Evolutionary conservation across 2,329 filamentous ascomycete species (phyloP).

Genomic region (Talaromyces sp.): DNA sequence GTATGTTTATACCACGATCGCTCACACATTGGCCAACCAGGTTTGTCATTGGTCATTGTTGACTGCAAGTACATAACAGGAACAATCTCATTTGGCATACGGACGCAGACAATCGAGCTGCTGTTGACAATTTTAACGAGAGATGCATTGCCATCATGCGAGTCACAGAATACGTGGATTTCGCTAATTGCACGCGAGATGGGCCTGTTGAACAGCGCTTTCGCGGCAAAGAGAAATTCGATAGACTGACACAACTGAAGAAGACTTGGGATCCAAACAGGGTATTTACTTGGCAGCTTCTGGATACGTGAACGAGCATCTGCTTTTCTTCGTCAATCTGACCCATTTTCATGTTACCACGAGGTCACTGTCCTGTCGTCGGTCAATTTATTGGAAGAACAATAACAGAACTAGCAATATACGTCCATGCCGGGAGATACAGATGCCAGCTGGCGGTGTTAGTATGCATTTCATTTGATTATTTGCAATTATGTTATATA

Average conservation of each 20-base stretch:
- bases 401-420: background rate
- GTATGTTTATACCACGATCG: background rate
- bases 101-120: background rate
- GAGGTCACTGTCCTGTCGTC: background rate
- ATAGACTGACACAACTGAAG: background rate
- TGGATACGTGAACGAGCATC: background rate
- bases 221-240: background rate
- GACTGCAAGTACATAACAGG: background rate
- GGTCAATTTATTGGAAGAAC: background rate
- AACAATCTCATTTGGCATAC: slow-evolving; percentile 3
- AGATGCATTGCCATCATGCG: slow-evolving; percentile 11
- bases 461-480: background rate
- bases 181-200: slow-evolving; percentile 17
- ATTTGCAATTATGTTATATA: background rate
- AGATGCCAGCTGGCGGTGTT: background rate
- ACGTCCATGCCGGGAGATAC: background rate
- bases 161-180: slow-evolving; percentile 10
- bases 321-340: background rate
- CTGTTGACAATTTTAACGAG: background rate
- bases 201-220: slow-evolving; percentile 14
- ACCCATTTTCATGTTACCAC: background rate
- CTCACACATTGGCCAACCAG: background rate
- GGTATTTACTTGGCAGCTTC: background rate
- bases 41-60: background rate
- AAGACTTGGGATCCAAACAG: background rate